These are phyloP conservation scores for Aspergillus ibericus DNA, from an alignment of 2,329 filamentous ascomycete genomes.

Conservation along the genomic window DNA sequence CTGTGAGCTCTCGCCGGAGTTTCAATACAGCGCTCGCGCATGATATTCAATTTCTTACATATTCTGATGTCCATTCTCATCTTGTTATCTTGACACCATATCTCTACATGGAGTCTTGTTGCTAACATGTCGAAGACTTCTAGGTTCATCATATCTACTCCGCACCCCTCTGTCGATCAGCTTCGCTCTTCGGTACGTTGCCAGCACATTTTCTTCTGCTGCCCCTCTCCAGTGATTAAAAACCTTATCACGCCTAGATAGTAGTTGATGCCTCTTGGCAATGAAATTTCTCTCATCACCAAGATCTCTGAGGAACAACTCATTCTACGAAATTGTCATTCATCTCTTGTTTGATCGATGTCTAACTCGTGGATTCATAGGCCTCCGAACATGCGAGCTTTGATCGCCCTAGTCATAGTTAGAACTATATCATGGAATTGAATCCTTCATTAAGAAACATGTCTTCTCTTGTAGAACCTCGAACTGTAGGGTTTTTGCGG, in stretches of 20 bases:
- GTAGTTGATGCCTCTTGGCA: slow-evolving; percentile 61
- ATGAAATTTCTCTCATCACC: slow-evolving; percentile 62
- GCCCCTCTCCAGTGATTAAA: slow-evolving; percentile 64
- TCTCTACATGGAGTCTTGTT: not conserved
- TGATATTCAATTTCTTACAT: slow-evolving; percentile 99
- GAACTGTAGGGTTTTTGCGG: no score
- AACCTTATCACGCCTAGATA: slow-evolving; percentile 61
- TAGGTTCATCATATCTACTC: not conserved
- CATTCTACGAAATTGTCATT: slow-evolving; percentile 16
- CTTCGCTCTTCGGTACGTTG: slow-evolving; percentile 25
- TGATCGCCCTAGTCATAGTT: not conserved
- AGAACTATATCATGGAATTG: not conserved
- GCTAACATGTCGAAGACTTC: slow-evolving; percentile 28
- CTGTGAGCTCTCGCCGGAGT: slow-evolving; percentile 90
- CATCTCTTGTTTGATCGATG: slow-evolving; percentile 15
- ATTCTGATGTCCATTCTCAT: slow-evolving; percentile 69
- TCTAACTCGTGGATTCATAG: slow-evolving; percentile 23
- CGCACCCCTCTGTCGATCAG: not conserved
- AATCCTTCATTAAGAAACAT: not conserved
- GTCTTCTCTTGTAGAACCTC: no score
- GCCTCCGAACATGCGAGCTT: not conserved
- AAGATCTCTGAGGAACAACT: slow-evolving; percentile 65
- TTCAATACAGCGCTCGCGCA: slow-evolving; percentile 69
- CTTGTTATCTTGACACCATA: not conserved
- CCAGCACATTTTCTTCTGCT: slow-evolving; percentile 3